Base-by-base conservation (phyloP, 1,139 yeast genomes). In the Magnusiomyces paraingens region DNA sequence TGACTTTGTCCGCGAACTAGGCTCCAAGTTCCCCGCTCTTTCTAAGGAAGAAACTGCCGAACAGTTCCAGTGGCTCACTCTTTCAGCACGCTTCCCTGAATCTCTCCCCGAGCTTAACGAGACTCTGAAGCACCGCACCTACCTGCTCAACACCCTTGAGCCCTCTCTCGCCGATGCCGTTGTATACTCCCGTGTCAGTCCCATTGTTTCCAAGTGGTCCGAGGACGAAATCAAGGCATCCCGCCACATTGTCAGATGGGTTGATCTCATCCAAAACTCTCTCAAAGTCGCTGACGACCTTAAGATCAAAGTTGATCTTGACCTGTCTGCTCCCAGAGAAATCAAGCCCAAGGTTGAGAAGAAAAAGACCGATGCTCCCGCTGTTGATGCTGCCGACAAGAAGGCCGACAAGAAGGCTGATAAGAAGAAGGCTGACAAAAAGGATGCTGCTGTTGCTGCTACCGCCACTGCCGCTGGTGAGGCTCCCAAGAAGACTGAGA, bases 211-310 rank as follows among this genome's bases (percentile, higher is more conserved):
- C 56, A 71, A 75, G 57, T 81, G 89, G 80, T 70, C 80, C 45
- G 72, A 74, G 39, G 83, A 82, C 46, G 81, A 83, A 56, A 62
- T 79, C 57, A 79, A 81, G 52, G 69, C 71, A 51, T 71, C 72
- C 68, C 86, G 97, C 78, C 98, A 91, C 71, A 76, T 90, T 58
- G 74, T 89, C 59, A 85, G 98, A 78, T 93, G 98, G 97, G 80
- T 81, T 22, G 96, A 90, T 65, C 79, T 87, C 64, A 73, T 93
- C 59, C 98, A 93, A 74, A 81, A 83, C 67, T 70, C 77, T 57
- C 58, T 70, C 46, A 59, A 82, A 45, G 77, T 85, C 48, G 80
- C 85, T 53, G 79, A 74, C 53, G 74, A 70, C 40, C 77, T 77
- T 39, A 77, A 80, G 66, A 66, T 91, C 57, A 68, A 66, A 51